Conservation (phyloP, 805 yeast genomes). For the Blastobotrys parvus region DNA sequence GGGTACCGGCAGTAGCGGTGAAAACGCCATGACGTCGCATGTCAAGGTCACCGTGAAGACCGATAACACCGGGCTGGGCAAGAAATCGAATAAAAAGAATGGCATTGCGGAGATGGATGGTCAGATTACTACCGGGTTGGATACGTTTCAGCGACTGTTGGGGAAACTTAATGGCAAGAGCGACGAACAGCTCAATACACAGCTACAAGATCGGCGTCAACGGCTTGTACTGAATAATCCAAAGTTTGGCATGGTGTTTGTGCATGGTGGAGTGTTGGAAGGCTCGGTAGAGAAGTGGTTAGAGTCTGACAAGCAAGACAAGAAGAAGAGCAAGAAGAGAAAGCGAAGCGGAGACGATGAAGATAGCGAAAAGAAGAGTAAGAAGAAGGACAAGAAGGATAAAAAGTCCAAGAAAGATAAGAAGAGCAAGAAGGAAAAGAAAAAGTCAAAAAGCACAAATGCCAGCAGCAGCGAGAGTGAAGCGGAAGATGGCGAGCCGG, state of each 20-base stretch:
- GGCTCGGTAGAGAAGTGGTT: constrained; percentile 69
- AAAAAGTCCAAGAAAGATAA: constrained; percentile 22
- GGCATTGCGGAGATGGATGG: constrained; percentile 50
- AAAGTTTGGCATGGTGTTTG: constrained; percentile 80
- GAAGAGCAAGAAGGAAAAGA: constrained; percentile 22
- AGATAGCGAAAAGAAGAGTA: constrained; percentile 19
- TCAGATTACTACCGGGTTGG: constrained; percentile 84
- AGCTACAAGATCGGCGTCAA: constrained; percentile 58
- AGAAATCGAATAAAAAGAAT: constrained; percentile 32
- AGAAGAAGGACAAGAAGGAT: constrained; percentile 27
- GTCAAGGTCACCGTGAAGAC: constrained; percentile 76
- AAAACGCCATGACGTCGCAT: constrained; percentile 62
- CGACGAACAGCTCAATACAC: constrained; percentile 39
- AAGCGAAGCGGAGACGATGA: constrained; percentile 10
- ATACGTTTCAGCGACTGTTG: constrained; percentile 82
- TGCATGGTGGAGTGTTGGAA: constrained; percentile 71
- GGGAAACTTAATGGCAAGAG: constrained; percentile 87
- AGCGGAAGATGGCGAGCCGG: constrained; percentile 23
- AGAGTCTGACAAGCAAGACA: constrained; percentile 23
- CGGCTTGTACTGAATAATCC: constrained; percentile 68
- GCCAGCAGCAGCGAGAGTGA: constrained; percentile 24
- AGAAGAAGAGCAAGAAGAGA: constrained; percentile 24
- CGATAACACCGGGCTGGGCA: constrained; percentile 84
- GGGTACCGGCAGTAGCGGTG: constrained; percentile 43
- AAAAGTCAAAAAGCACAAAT: constrained; percentile 23